Evolutionary conservation across 176 grass and related monocot species (phyloP).

Genomic region (Triticum urartu): DNA sequence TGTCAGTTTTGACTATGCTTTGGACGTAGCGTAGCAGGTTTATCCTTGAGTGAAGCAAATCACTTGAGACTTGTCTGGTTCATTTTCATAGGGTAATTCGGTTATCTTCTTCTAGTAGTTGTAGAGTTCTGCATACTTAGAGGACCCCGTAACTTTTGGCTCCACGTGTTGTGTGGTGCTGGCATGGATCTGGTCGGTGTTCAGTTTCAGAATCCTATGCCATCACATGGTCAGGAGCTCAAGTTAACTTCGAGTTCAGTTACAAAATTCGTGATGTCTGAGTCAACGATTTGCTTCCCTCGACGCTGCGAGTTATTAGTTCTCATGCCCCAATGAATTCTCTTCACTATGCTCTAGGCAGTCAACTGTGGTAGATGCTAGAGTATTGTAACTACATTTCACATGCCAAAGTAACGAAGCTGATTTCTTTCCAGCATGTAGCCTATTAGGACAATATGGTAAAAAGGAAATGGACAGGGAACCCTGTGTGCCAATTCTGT

Average conservation of each 20-base stretch:
- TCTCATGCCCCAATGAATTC: slow-evolving; percentile 27
- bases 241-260: slow-evolving; percentile 3
- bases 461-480: too few species aligned
- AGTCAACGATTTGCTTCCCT: slow-evolving; percentile 7
- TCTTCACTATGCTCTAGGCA: background rate
- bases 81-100: background rate
- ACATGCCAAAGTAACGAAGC: background rate
- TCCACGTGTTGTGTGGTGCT: background rate
- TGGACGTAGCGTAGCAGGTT: too few species aligned
- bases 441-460: too few species aligned
- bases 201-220: slow-evolving; percentile 5
- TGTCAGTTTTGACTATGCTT: background rate
- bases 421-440: background rate
- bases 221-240: background rate
- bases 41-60: too few species aligned
- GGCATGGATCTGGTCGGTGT: slow-evolving; percentile 6
- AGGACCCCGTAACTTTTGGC: background rate
- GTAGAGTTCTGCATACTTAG: background rate
- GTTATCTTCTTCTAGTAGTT: background rate
- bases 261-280: background rate
- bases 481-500: too few species aligned
- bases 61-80: too few species aligned
- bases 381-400: background rate
- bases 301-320: slow-evolving; percentile 24
- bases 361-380: slow-evolving; percentile 29